A percentile compares a stretch with the other conserved stretches of the same genome.
Conservation (phyloP, 768 basidiomycete genomes). For the Tylopilus vinaceipallidus region DNA sequence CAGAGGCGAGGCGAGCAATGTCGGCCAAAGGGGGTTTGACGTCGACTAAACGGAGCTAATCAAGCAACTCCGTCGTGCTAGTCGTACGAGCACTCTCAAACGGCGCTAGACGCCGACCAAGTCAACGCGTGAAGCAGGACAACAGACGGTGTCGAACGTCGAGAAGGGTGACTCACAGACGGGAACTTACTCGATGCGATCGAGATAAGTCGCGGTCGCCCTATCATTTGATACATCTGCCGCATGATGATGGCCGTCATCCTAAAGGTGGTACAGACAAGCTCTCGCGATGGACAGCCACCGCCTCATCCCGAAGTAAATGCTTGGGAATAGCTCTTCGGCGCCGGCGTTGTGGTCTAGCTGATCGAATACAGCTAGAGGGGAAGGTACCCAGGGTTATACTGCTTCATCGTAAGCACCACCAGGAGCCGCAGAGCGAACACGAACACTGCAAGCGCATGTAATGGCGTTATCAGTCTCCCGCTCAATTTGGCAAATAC, state of each 20-base stretch:
- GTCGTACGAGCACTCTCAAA: conserved; percentile 33
- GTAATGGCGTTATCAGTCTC: conserved; percentile 53
- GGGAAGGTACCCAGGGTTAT: conserved; percentile 35
- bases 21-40: conserved; percentile 35
- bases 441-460: conserved; percentile 57
- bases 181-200: conserved; percentile 39
- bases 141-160: too few relatives aligned
- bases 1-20: conserved; percentile 38
- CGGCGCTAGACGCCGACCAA: too few relatives aligned
- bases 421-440: conserved; percentile 67
- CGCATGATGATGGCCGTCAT: conserved; percentile 1
- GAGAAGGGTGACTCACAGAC: conserved; percentile 47
- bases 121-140: too few relatives aligned
- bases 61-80: conserved; percentile 57
- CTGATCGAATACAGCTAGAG: conserved; percentile 34
- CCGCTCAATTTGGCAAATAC: conserved; percentile 62
- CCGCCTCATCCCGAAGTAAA: conserved; percentile 41
- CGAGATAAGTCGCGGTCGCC: conserved; percentile 43
- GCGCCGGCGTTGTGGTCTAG: conserved; percentile 35
- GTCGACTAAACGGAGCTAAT: conserved; percentile 55
- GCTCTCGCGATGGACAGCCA: conserved; percentile 43
- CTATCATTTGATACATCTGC: background rate
- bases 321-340: conserved; percentile 33
- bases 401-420: conserved; percentile 54
- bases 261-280: conserved; percentile 34